A percentile compares a stretch with the other conserved stretches of the same genome.
Conservation (phyloP, 345 rosid genomes). For the Citrus sinensis region DVS_A1.0 CM039169.1:3833001-3833500, state of each 20-base stretch:
- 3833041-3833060: background rate
- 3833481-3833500: slow-evolving; percentile 31
- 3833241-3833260: background rate
- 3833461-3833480: slow-evolving; percentile 52
- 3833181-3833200: background rate
- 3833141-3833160: background rate
- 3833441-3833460: slow-evolving; percentile 58
- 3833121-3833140: background rate
- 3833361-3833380: background rate
- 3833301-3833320: background rate
- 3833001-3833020: slow-evolving; percentile 40
- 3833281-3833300: background rate
- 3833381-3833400: background rate
- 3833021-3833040: background rate
- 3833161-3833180: background rate
- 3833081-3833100: background rate
- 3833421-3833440: slow-evolving; percentile 60
- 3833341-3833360: background rate
- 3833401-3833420: background rate
- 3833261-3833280: background rate
- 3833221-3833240: background rate
- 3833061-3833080: background rate
- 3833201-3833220: background rate
- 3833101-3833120: background rate
- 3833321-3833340: background rate